Evolutionary conservation across 2,329 filamentous ascomycete species (phyloP), one percentile per base, ranked within the genome.

Genomic region (Aureobasidium uvarum): DNA sequence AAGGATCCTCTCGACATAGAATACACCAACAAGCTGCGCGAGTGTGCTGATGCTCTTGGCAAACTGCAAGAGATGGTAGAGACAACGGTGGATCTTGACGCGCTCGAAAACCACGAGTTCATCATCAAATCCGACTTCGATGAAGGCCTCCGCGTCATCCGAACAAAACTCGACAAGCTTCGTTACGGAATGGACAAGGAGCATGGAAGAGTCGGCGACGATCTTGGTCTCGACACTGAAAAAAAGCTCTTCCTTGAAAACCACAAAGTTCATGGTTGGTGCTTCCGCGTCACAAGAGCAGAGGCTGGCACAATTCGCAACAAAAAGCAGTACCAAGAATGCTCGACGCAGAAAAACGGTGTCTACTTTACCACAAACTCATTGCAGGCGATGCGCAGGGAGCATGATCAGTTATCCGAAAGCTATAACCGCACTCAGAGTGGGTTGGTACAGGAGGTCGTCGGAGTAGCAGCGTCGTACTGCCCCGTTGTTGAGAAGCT

Each of bases 71-170:
- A 99, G 75, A 97, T 99, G 92, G 95, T 99, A 0, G 95, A 99
- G 80, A 96, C 95, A 1, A 99, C 96, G 0, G 93, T 99, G 16
- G 95, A 99, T 73, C 85, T 99, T 0, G 91, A 96, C 66, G 95
- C 95, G 2, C 85, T 99, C 13, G 94, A 99, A 72, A 92, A 95
- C 70, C 95, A 99, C 74, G 95, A 99, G 75, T 99, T 96, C 78
- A 94, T 97, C 72, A 99, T 99, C 84, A 99, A 98, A 78, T 91
- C 96, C 0, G 95, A 99, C 74, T 99, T 97, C 69, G 95, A 99
- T 72, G 92, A 97, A 66, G 85, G 88, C 64, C 81, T 99, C 43
- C 87, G 89, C 20, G 86, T 91, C n/a, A 96, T 99, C 70, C 87
- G 91, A 62, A 93, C 91, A 79, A 95, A 94, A 74, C 86, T 99